Percentiles rank a stretch among this genome's conserved stretches.
Conservation (phyloP, 371 early-diverging fungal genomes). For the Amoeboaphelidium occidentale region DNA sequence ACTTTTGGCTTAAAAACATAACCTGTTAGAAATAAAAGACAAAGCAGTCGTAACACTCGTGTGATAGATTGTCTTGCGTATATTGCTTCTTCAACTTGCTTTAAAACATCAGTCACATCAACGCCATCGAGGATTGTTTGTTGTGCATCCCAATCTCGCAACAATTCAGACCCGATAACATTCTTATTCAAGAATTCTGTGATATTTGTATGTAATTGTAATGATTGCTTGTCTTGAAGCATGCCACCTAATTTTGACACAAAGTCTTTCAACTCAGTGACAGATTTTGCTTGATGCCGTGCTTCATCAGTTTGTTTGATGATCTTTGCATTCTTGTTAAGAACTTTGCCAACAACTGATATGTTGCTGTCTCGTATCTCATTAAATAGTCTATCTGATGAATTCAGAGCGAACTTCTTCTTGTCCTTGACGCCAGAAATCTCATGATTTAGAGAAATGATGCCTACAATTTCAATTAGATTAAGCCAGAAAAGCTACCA, state of each 20-base stretch:
- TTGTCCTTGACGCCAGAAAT: constrained; percentile 28
- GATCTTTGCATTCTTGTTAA: constrained; percentile 53
- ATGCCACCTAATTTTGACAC: constrained; percentile 52
- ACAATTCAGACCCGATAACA: too few species aligned
- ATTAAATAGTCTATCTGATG: constrained; percentile 42
- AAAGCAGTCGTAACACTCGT: too few species aligned
- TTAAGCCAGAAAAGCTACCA: background rate
- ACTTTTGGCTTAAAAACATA: too few species aligned
- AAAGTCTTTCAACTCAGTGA: constrained; percentile 68
- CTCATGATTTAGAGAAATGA: constrained; percentile 24
- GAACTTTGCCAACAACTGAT: constrained; percentile 48
- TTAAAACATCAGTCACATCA: too few species aligned
- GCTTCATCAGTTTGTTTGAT: constrained; percentile 65
- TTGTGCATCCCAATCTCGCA: too few species aligned
- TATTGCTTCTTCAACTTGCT: too few species aligned
- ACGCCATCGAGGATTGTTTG: too few species aligned
- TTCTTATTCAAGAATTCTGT: too few species aligned
- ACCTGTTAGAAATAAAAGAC: too few species aligned
- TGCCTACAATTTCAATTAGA: constrained; percentile 12
- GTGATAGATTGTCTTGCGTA: too few species aligned
- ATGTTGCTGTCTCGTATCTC: constrained; percentile 69
- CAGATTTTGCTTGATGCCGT: constrained; percentile 63
- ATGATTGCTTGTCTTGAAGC: constrained; percentile 54
- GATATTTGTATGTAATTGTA: constrained; percentile 45
- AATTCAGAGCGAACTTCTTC: constrained; percentile 25